Base-by-base conservation (phyloP, 108 stramenopile species). In the Pseudonitzschia pungens region DNA sequence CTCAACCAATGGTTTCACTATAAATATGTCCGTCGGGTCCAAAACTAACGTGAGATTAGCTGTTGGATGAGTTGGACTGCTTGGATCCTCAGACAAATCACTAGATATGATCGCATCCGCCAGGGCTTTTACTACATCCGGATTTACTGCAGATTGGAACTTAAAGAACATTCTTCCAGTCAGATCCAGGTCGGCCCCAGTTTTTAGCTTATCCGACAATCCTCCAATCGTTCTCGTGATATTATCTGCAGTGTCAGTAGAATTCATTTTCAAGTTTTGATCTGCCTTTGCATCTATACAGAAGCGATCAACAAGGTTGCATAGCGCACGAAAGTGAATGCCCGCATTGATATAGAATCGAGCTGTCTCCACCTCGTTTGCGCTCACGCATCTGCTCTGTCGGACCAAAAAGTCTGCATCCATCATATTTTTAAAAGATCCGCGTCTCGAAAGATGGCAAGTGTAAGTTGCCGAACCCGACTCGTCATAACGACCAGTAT, bases 81-180 rank as follows among this genome's bases (percentile, higher is more conserved):
- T 42, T 26, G 73, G 62, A 21, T 15, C 62, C 33, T 75, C 70
- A 0, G 79, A 57, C 1, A 33, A 28, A 2, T 1, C 42, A 22
- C 65, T 27, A 15, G 22, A 4, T 1, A 1, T 31, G 11, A 29
- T 24, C 0, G 18, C 58, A n/a, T 26, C 48, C 20, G 36, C 42
- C 0, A 65, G 20, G 2, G 51, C 59, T 14, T 24, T 48, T 62
- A 21, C 20, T 4, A 11, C 12, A 14, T n/a, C 60, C 4, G 33
- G 43, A 21, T 68, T 64, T 26, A 32, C 29, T 28, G 65, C 48
- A 15, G 79, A 60, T 32, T 60, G 68, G 53, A 88, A 89, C 62
- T 53, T 76, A 64, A 90, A 93, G n/a, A 81, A 75, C 74, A 68
- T 93, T 22, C 88, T 73, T 9, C 92, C 92, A 24, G 88, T 79